A percentile compares a stretch with the other conserved stretches of the same genome.
Conservation (phyloP, 495 filamentous ascomycete species). For the Parachaetomium inaequale region DNA sequence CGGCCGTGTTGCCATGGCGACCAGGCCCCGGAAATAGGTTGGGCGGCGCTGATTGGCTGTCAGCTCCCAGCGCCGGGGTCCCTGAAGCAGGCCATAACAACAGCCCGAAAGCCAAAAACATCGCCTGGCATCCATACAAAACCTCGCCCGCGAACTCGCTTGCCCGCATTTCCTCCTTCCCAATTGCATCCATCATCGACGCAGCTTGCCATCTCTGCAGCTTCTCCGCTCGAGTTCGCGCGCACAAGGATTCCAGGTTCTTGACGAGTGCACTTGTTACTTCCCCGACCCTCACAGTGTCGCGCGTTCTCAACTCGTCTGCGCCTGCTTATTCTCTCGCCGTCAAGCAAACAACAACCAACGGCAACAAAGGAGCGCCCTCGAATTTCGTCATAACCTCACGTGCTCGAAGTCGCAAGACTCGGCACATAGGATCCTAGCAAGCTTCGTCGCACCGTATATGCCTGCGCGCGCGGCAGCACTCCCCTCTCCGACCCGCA, state of each 20-base stretch:
- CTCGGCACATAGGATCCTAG: background rate
- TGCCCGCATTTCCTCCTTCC: slow-evolving; percentile 19
- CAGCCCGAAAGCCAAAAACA: slow-evolving; percentile 14
- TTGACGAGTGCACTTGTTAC: background rate
- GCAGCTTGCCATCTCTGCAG: background rate
- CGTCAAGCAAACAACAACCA: background rate
- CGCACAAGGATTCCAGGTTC: background rate
- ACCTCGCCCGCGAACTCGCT: slow-evolving; percentile 8
- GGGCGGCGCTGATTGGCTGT: slow-evolving; percentile 6
- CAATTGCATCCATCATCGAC: slow-evolving; percentile 19
- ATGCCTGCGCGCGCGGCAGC: background rate
- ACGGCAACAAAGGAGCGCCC: background rate
- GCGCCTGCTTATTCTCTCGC: background rate
- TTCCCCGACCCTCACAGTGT: background rate
- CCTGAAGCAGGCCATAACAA: slow-evolving; percentile 13
- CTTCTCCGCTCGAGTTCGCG: background rate
- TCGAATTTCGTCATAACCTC: background rate
- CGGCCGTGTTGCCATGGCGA: slow-evolving; percentile 8
- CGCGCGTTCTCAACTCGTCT: background rate
- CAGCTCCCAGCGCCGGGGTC: background rate
- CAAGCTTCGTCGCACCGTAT: background rate
- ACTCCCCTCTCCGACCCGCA: background rate
- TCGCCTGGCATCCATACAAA: slow-evolving; percentile 10
- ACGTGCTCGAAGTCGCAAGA: background rate
- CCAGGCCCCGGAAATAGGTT: background rate